phyloP scores from a whole-genome alignment of 2,329 filamentous ascomycete genomes.

The Camillea tinctor region DNA sequence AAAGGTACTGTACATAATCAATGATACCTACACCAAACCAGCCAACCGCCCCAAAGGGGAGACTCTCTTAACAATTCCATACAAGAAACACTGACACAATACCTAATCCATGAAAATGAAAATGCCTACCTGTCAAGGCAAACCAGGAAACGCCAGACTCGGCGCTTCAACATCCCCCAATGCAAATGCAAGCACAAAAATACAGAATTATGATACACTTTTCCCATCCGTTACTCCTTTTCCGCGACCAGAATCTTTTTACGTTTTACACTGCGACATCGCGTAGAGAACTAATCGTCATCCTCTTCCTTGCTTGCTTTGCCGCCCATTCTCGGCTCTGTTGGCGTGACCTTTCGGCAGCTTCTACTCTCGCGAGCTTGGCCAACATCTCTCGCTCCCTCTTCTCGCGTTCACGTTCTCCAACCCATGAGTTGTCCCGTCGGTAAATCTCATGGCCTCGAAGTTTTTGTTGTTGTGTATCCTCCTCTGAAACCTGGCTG shows the following conservation, averaged over 20 bases:
- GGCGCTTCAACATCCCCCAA: conserved; percentile 14
- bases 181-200: conserved; percentile 17
- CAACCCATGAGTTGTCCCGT: conserved; percentile 48
- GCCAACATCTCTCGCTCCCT: conserved; percentile 54
- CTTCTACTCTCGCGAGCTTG: conserved; percentile 56
- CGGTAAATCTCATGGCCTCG: conserved; percentile 55
- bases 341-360: conserved; percentile 59
- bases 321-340: conserved; percentile 63
- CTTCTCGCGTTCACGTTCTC: conserved; percentile 52
- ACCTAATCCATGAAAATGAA: conserved; percentile 10
- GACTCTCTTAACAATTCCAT: conserved; percentile 7
- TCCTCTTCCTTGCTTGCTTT: conserved; percentile 48
- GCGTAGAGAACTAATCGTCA: conserved; percentile 25
- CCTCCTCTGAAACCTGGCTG: conserved; percentile 49
- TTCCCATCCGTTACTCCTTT: neutral
- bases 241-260: neutral
- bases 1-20: neutral
- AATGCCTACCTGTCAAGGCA: neutral
- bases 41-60: neutral
- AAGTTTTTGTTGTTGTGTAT: conserved; percentile 49
- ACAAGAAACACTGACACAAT: conserved; percentile 1
- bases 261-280: conserved; percentile 17
- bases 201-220: conserved; percentile 20
- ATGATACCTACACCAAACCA: neutral
- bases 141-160: conserved; percentile 19